Base-by-base conservation (phyloP, 2,329 filamentous ascomycete species). In the Aspergillus sp. region DNA sequence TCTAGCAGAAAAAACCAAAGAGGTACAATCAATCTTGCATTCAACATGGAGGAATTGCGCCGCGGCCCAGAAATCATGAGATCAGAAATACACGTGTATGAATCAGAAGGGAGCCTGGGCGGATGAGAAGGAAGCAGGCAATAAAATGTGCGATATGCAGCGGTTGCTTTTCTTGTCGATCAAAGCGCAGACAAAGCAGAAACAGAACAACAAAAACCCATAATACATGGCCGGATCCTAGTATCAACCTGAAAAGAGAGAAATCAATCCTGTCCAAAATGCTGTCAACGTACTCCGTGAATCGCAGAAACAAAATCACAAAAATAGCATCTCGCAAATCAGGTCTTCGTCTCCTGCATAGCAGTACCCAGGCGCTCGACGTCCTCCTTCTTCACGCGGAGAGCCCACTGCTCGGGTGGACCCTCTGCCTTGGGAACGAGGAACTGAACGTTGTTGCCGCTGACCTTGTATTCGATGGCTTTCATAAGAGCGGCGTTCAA, bases 401-500 rank as follows among this genome's bases (percentile, higher is more conserved):
- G 71, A 66, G 87, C 81, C 86, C 86, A 92, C 4, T 84, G 84
- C 70, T 88, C 86, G 23, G 88, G 70, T 43, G 78, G 78, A 14
- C 84, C 85, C 46, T 77, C 76, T 47, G 84, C 82, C 52, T 79
- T 80, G 1, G 84, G 79, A 11, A 74, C 66, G n/a, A 70, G 50
- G 43, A 76, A 70, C 29, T 70, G 63, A 14, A 76, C 68, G 16
- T 52, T 88, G 44, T 68, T 77, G 4, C 61, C 62, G 23, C 80
- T 78, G 5, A 79, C 74, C 63, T 81, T 82, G 74, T 91, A 92
- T 4, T 77, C 76, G 48, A 85, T 72, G n/a, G 79, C 75, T 2
- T 83, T 75, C 31, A 89, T 71, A 45, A 92, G 70, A 17, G 78
- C 71, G 60, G 86, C 83, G 73, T 95, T 95, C 63, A 95, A 75